Conservation (phyloP, 2,329 filamentous ascomycete genomes). For the Penicillium polonicum region DNA sequence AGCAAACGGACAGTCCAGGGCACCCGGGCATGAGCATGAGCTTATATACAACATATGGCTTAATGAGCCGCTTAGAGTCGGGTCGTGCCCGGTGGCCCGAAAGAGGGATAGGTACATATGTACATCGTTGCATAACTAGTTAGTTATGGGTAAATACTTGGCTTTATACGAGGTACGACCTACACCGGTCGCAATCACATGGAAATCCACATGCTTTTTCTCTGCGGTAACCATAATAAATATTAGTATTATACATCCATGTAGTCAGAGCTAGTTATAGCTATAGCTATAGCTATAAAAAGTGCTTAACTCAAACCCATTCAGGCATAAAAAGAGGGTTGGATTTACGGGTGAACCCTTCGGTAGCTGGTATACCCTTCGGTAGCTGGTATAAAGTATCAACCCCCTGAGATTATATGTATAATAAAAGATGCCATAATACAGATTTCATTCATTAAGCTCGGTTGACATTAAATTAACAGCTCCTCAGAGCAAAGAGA, state of each 20-base stretch:
- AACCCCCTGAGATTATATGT: background rate
- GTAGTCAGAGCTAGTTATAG: background rate
- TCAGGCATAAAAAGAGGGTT: rapidly evolving
- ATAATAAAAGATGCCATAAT: background rate
- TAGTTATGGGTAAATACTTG: background rate
- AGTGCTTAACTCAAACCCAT: background rate
- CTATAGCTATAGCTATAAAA: no score
- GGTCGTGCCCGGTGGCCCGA: no score
- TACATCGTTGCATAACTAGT: background rate
- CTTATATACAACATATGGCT: no score
- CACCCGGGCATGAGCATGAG: no score
- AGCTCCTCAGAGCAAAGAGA: constrained; percentile 5
- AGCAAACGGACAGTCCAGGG: no score
- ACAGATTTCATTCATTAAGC: constrained; percentile 9
- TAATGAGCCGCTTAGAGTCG: no score
- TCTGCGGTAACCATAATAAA: background rate
- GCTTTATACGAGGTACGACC: background rate
- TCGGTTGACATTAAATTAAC: constrained; percentile 19
- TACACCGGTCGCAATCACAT: constrained; percentile 13
- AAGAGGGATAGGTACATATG: no score
- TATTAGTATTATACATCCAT: background rate
- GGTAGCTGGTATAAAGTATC: background rate
- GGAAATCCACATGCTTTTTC: constrained; percentile 5
- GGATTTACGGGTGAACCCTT: no score
- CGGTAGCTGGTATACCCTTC: background rate